These are phyloP conservation scores for Aegilops umbellulata DNA, from an alignment of 176 grass and related monocot species.

Conservation along the genomic window DNA sequence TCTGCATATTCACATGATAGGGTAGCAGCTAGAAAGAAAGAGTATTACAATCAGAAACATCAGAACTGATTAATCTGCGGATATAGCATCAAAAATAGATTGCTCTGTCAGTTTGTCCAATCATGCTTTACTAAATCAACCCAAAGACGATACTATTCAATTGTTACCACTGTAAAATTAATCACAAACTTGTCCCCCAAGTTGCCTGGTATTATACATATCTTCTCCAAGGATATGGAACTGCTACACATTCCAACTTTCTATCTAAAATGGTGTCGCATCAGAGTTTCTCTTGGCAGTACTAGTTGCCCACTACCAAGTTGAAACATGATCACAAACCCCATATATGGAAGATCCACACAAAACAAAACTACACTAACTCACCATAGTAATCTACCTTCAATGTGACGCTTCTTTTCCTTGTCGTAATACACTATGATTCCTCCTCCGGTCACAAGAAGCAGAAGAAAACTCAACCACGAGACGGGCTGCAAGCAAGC, in stretches of 20 bases:
- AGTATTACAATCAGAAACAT: neutral
- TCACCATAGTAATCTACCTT: slow-evolving; percentile 91
- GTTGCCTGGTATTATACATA: neutral
- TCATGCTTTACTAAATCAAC: neutral
- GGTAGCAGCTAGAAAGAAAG: neutral
- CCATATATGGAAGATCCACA: neutral
- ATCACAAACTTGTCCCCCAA: neutral
- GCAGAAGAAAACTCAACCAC: slow-evolving; percentile 82
- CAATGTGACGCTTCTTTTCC: slow-evolving; percentile 83
- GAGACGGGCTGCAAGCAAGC: slow-evolving; percentile 63
- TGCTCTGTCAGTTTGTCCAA: neutral
- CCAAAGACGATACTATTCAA: neutral
- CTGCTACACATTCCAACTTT: neutral
- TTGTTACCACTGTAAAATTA: neutral
- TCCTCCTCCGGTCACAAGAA: slow-evolving; percentile 76
- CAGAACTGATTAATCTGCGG: neutral
- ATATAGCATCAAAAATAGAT: neutral
- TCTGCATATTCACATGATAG: neutral
- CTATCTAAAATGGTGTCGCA: neutral
- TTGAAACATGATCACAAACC: neutral
- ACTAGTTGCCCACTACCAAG: neutral
- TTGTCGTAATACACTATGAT: slow-evolving; percentile 68
- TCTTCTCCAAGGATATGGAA: neutral
- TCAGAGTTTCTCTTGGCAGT: neutral
- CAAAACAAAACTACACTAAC: slow-evolving; percentile 28